A percentile compares a stretch with the other conserved stretches of the same genome.
Conservation (phyloP, 176 grass and related monocot genomes). For the Musa beccarii region DNA sequence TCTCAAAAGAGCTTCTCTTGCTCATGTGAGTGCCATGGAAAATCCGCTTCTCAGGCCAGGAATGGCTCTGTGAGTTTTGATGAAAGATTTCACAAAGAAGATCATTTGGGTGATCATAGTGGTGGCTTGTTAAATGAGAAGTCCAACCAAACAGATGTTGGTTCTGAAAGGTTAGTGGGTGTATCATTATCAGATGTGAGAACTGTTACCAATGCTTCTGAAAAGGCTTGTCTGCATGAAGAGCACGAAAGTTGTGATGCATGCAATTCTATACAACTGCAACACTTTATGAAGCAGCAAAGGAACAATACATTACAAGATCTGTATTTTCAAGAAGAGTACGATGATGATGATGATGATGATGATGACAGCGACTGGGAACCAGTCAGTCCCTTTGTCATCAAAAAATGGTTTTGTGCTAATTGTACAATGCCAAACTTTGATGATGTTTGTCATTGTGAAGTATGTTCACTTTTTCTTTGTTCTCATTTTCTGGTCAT, state of each 20-base stretch:
- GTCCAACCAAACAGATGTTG: constrained; percentile 17
- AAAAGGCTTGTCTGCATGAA: constrained; percentile 26
- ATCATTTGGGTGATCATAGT: constrained; percentile 25
- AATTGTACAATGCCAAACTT: constrained; percentile 72
- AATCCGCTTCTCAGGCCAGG: constrained; percentile 17
- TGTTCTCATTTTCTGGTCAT: constrained; percentile 10
- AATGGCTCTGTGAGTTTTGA: constrained; percentile 17
- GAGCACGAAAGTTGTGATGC: constrained; percentile 24
- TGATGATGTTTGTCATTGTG: constrained; percentile 35
- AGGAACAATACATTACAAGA: constrained; percentile 46
- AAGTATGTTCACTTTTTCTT: constrained; percentile 39
- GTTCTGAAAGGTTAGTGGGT: constrained; percentile 21
- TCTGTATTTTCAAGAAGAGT: constrained; percentile 39
- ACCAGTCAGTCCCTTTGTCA: constrained; percentile 38
- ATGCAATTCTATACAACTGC: constrained; percentile 22
- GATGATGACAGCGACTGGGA: constrained; percentile 89
- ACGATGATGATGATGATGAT: constrained; percentile 45
- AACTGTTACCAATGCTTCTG: constrained; percentile 25
- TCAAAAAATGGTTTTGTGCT: constrained; percentile 63
- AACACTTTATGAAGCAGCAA: constrained; percentile 25
- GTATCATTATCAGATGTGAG: constrained; percentile 19
- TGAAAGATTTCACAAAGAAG: constrained; percentile 14
- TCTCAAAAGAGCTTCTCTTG: constrained; percentile 6
- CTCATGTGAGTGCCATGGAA: constrained; percentile 22
- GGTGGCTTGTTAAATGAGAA: constrained; percentile 15